phyloP scores from a whole-genome alignment of 129 eudicot genomes.

The sunflower (Helianthus annuus) region DNA sequence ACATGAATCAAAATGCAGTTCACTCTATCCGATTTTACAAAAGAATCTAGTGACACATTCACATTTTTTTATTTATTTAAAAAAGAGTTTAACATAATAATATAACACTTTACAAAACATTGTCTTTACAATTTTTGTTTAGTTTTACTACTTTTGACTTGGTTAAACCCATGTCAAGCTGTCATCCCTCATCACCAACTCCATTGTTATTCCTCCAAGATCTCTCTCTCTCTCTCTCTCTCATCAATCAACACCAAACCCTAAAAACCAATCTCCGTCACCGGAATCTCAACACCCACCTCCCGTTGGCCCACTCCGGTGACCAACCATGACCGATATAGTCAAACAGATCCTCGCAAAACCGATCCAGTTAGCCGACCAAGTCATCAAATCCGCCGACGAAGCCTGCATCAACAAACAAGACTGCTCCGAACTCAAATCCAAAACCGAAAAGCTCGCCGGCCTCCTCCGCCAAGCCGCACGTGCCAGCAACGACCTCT shows the following conservation, averaged over 20 bases:
- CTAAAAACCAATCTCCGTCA: neutral
- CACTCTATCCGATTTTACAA: too few relatives aligned
- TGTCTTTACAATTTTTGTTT: too few relatives aligned
- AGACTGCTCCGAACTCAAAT: constrained; percentile 43
- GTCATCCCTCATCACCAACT: constrained; percentile 14
- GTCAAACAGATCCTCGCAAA: constrained; percentile 41
- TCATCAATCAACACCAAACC: neutral
- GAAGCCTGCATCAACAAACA: constrained; percentile 37
- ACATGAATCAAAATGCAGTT: too few relatives aligned
- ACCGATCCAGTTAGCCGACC: constrained; percentile 49
- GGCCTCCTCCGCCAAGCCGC: constrained; percentile 48
- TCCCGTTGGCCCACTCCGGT: too few relatives aligned
- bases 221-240: constrained; percentile 13
- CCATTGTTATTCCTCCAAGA: neutral
- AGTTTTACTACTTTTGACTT: neutral
- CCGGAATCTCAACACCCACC: constrained; percentile 17
- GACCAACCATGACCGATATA: constrained; percentile 37
- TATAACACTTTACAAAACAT: neutral
- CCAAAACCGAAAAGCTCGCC: constrained; percentile 43
- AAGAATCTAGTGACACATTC: too few relatives aligned
- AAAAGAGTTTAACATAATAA: too few relatives aligned
- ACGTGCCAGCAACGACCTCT: constrained; percentile 42
- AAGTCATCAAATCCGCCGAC: constrained; percentile 36
- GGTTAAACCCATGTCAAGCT: neutral
- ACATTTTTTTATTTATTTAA: too few relatives aligned